These are phyloP conservation scores for Psophocarpus tetragonolobus DNA, from an alignment of 306 rosid genomes.

Conservation along the genomic window DNA sequence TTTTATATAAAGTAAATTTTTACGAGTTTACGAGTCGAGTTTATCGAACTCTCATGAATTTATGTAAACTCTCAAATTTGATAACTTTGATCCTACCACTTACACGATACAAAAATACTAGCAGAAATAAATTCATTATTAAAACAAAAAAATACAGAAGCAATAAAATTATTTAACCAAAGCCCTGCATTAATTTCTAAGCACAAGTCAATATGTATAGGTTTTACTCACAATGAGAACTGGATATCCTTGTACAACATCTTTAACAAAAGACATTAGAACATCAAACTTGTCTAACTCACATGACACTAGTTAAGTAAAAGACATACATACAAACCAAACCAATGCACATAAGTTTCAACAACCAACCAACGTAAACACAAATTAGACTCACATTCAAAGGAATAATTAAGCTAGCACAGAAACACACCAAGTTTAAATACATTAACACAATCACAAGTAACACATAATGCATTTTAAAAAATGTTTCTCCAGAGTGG, in stretches of 20 bases:
- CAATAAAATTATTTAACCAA: background rate
- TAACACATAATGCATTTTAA: background rate
- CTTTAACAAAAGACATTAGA: background rate
- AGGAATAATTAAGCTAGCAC: background rate
- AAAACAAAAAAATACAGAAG: background rate
- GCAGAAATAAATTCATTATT: background rate
- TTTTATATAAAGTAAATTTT: too few species aligned
- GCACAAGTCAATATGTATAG: background rate
- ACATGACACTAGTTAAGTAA: background rate
- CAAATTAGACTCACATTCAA: background rate
- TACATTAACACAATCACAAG: background rate
- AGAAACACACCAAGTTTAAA: background rate
- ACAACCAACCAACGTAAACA: background rate
- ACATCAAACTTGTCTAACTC: slow-evolving; percentile 12
- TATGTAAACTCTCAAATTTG: too few species aligned
- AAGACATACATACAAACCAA: slow-evolving; percentile 24
- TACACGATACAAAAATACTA: background rate
- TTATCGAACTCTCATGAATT: too few species aligned
- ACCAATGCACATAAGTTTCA: background rate
- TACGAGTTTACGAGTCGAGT: too few species aligned
- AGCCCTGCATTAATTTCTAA: background rate
- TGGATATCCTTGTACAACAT: background rate
- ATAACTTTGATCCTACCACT: too few species aligned
- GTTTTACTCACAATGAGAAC: background rate
- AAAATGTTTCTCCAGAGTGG: background rate